A percentile compares a stretch with the other conserved stretches of the same genome.
Conservation (phyloP, 306 rosid species). For the Hylodesmum podocarpum region DNA sequence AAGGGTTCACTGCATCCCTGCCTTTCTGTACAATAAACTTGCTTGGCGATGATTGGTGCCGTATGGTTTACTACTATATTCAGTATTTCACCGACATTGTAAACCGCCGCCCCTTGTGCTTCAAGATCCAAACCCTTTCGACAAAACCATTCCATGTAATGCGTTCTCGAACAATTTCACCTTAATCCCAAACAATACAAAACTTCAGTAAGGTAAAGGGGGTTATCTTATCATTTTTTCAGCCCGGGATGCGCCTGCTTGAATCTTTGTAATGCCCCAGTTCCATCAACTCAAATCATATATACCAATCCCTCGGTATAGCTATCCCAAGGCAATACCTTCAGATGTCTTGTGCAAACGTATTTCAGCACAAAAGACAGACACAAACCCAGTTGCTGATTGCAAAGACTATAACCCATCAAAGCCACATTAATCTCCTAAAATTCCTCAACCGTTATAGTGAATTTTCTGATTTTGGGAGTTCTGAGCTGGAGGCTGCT, state of each 20-base stretch:
- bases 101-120: slow-evolving; percentile 36
- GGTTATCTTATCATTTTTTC: slow-evolving; percentile 77
- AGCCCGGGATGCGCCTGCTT: slow-evolving; percentile 72
- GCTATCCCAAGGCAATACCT: slow-evolving; percentile 53
- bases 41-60: slow-evolving; percentile 38
- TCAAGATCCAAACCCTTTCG: slow-evolving; percentile 61
- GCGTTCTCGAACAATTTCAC: slow-evolving; percentile 46
- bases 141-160: slow-evolving; percentile 80
- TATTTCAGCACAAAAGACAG: slow-evolving; percentile 64
- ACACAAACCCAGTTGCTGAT: slow-evolving; percentile 86
- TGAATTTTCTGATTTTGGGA: slow-evolving; percentile 94
- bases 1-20: slow-evolving; percentile 68
- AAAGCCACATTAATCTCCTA: slow-evolving; percentile 50
- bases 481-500: slow-evolving; percentile 80
- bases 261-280: slow-evolving; percentile 55
- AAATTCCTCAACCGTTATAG: slow-evolving; percentile 72
- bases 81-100: slow-evolving; percentile 43
- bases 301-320: slow-evolving; percentile 48
- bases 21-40: slow-evolving; percentile 61
- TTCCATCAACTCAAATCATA: slow-evolving; percentile 51
- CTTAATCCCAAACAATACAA: slow-evolving; percentile 65
- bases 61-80: slow-evolving; percentile 41
- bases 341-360: slow-evolving; percentile 52
- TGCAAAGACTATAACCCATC: slow-evolving; percentile 94
- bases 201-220: slow-evolving; percentile 66